Base-by-base conservation (phyloP, 106 monocot species). In the Acorus gramineus region DNA sequence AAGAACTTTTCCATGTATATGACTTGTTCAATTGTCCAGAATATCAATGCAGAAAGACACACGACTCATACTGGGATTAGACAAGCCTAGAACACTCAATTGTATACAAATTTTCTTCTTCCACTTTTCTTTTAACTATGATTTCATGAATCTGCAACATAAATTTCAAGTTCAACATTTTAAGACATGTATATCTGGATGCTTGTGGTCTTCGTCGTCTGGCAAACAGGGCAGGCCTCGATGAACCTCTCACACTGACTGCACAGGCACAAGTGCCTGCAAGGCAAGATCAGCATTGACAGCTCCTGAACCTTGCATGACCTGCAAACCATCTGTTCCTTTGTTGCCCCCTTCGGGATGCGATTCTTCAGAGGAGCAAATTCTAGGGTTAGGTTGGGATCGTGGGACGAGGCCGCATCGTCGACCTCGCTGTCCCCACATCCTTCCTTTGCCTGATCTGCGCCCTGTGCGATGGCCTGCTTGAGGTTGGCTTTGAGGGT, bases 211-310 rank as follows among this genome's bases (percentile, higher is more conserved):
- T 79, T 94, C 2, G 48, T 6, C 5, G 62, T 49, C 3, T 42
- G 47, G 68, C 93, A 94, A 53, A 81, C 61, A n/a, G 93, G 93
- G 54, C 93, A 94, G 7, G 58, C 69, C 6, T 80, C 72, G 8
- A 75, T 56, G 8, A 60, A 55, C 44, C 61, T 59, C 48, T 81
- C 89, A 28, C 93, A 94, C 2, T 75, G 79, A 56, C 64, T 60
- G 55, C 93, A 94, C 66, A 86, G 14, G 71, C 84, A 86, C 11
- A 94, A 63, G 59, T 94, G 93, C 68, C 89, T 74, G 49, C 93
- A 94, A 4, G 86, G 85, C 52, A 89, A 56, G 13, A 94, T 59
- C 49, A 94, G 73, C 65, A 84, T 79, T 8, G 66, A 77, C 0
- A 74, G 72, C 53, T 94, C 93, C 60, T 45, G 77, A 14, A 11